A percentile compares a stretch with the other conserved stretches of the same genome.
Evolutionary conservation across 495 filamentous ascomycete genomes (phyloP).

Genomic region (Apiosordaria backusii): DNA sequence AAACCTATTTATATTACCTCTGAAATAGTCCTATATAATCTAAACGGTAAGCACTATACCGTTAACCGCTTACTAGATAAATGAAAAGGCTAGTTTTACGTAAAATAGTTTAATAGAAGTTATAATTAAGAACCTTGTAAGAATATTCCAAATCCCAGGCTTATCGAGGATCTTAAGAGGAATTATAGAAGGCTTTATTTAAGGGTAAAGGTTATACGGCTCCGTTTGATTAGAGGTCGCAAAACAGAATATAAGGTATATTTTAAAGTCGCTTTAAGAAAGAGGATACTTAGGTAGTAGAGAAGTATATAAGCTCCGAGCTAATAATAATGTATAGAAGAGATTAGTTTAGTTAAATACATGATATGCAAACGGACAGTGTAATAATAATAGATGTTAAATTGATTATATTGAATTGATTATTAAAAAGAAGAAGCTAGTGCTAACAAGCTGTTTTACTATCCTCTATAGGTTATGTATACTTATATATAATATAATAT

Average conservation of each 20-base stretch:
- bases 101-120: background rate
- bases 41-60: too few relatives aligned
- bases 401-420: too few relatives aligned
- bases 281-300: background rate
- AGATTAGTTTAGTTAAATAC: background rate
- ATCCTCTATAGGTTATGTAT: too few relatives aligned
- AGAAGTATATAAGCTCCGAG: background rate
- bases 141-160: background rate
- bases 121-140: background rate
- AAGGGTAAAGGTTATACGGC: background rate
- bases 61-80: too few relatives aligned
- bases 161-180: background rate
- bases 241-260: background rate
- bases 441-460: too few relatives aligned
- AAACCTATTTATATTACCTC: too few relatives aligned
- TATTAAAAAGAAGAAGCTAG: too few relatives aligned
- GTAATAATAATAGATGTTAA: too few relatives aligned
- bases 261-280: background rate
- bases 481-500: too few relatives aligned
- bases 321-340: background rate
- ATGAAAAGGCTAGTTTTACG: too few relatives aligned
- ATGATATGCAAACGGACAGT: too few relatives aligned
- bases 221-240: background rate
- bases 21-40: too few relatives aligned
- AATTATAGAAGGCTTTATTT: slow-evolving; percentile 2